A percentile compares a stretch with the other conserved stretches of the same genome.
phyloP scores from a whole-genome alignment of 2,329 filamentous ascomycete genomes.

The Hypoxylon sp. region DNA sequence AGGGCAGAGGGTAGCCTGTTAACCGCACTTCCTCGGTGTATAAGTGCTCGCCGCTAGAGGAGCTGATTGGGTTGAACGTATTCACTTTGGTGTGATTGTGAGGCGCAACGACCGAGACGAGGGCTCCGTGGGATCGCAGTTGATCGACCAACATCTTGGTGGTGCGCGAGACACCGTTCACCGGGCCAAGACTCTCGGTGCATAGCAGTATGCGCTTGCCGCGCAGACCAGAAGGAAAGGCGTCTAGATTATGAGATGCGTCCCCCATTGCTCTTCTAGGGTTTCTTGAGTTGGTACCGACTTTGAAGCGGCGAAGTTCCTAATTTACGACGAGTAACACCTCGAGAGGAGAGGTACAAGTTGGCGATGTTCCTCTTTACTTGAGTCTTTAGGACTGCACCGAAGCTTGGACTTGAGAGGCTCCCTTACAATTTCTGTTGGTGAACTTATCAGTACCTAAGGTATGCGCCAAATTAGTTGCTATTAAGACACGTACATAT shows the following conservation, averaged over 20 bases:
- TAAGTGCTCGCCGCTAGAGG: conserved; percentile 50
- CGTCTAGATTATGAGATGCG: conserved; percentile 57
- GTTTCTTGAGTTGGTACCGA: background rate
- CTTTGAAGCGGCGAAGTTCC: conserved; percentile 2
- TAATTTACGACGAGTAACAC: background rate
- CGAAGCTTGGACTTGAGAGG: background rate
- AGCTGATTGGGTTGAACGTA: conserved; percentile 64
- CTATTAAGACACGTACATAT: background rate
- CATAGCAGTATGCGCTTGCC: conserved; percentile 76
- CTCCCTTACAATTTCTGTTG: background rate
- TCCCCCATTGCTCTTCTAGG: conserved; percentile 14
- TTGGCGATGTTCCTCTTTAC: background rate
- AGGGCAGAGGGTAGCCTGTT: conserved; percentile 76
- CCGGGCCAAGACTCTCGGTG: conserved; percentile 79
- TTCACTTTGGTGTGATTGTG: conserved; percentile 69
- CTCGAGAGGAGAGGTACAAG: background rate
- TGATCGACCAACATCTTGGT: conserved; percentile 79
- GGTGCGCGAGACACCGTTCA: conserved; percentile 81
- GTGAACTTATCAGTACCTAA: background rate
- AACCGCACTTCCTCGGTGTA: conserved; percentile 70
- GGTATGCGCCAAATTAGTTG: background rate
- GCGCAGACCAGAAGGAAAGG: conserved; percentile 65
- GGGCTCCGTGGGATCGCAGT: conserved; percentile 73
- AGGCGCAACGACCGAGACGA: conserved; percentile 77
- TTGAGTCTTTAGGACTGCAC: background rate